Evolutionary conservation across 1,139 yeast species (phyloP).

Genomic region (Saccharomyces hybrid): DNA sequence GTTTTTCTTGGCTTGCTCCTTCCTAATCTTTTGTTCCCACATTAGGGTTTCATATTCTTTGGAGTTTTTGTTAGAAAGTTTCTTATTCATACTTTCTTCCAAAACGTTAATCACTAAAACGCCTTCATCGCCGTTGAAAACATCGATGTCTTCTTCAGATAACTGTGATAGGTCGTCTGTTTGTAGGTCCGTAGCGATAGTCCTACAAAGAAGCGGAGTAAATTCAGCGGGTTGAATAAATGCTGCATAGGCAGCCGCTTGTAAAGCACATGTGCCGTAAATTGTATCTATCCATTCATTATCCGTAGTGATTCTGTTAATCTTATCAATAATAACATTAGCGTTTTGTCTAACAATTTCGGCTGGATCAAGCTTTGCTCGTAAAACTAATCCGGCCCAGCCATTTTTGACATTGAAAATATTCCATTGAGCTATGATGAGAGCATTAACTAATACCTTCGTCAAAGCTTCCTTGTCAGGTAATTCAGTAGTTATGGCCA

Average conservation of each 20-base stretch:
- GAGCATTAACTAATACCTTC: slow-evolving; percentile 37
- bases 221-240: slow-evolving; percentile 60
- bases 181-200: slow-evolving; percentile 39
- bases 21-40: slow-evolving; percentile 84
- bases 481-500: slow-evolving; percentile 37
- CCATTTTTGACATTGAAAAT: slow-evolving; percentile 42
- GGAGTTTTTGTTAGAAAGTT: slow-evolving; percentile 48
- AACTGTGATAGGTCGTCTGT: slow-evolving; percentile 26
- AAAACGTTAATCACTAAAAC: slow-evolving; percentile 61
- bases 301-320: too few species aligned
- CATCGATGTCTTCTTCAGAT: slow-evolving; percentile 42
- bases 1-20: slow-evolving; percentile 56
- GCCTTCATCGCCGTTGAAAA: slow-evolving; percentile 66
- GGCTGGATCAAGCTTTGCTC: slow-evolving; percentile 60
- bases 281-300: slow-evolving; percentile 15
- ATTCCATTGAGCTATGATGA: slow-evolving; percentile 51
- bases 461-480: slow-evolving; percentile 34
- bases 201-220: slow-evolving; percentile 43
- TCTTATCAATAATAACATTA: slow-evolving; percentile 33
- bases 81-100: slow-evolving; percentile 34
- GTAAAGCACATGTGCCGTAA: slow-evolving; percentile 37
- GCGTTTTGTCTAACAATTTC: slow-evolving; percentile 40
- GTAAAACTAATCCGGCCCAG: slow-evolving; percentile 75
- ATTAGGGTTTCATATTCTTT: slow-evolving; percentile 78
- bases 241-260: slow-evolving; percentile 55